phyloP scores from a whole-genome alignment of 495 filamentous ascomycete genomes.

The Saxophila tyrrhenica region DNA sequence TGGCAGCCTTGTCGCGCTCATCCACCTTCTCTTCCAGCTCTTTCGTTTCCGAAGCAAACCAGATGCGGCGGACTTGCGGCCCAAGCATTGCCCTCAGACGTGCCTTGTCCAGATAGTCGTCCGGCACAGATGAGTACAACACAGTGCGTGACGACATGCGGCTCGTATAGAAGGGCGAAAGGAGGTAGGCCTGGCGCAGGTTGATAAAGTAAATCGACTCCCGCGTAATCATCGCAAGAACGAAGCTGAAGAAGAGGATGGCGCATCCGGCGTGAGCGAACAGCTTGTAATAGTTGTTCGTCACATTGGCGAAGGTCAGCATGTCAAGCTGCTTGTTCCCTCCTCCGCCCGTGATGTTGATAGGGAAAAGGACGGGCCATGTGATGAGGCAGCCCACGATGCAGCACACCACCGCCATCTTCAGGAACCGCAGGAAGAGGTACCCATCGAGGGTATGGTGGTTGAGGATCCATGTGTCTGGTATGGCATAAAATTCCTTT shows the following conservation, averaged over 20 bases:
- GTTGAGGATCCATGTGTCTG: slow-evolving; percentile 74
- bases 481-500: slow-evolving; percentile 60
- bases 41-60: slow-evolving; percentile 70
- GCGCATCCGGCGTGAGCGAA: slow-evolving; percentile 67
- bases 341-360: slow-evolving; percentile 39
- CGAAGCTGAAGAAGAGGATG: slow-evolving; percentile 73
- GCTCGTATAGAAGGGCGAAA: slow-evolving; percentile 76
- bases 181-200: slow-evolving; percentile 83
- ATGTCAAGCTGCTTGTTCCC: slow-evolving; percentile 59
- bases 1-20: slow-evolving; percentile 69
- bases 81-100: slow-evolving; percentile 73
- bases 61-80: slow-evolving; percentile 66
- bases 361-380: slow-evolving; percentile 35
- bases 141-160: slow-evolving; percentile 91
- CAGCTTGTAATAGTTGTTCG: slow-evolving; percentile 44
- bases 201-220: slow-evolving; percentile 94
- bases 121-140: slow-evolving; percentile 77
- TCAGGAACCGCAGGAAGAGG: slow-evolving; percentile 34
- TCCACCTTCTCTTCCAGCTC: slow-evolving; percentile 76
- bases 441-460: slow-evolving; percentile 73
- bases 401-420: slow-evolving; percentile 30
- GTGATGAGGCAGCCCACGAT: slow-evolving; percentile 34
- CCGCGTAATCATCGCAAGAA: slow-evolving; percentile 80
- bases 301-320: slow-evolving; percentile 65
- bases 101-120: slow-evolving; percentile 57